Percentiles rank a stretch among this genome's conserved stretches.
Conservation (phyloP, 2,329 filamentous ascomycete genomes). For the Endocalyx cinctus region DNA sequence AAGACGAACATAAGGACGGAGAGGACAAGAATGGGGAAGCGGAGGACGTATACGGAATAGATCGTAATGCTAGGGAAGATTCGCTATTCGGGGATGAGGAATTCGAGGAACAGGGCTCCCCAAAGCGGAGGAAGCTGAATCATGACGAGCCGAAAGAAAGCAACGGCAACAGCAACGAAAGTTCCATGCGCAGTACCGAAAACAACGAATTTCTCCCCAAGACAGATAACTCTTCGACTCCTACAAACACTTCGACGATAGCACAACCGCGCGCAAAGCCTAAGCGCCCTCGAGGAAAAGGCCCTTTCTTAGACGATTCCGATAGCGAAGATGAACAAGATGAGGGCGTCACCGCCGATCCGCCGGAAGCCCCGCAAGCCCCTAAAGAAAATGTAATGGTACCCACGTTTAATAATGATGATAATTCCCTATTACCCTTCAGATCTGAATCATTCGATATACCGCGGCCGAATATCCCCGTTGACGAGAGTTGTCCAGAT, state of each 20-base stretch:
- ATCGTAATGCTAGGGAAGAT: constrained; percentile 16
- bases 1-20: too few relatives aligned
- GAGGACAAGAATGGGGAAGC: too few relatives aligned
- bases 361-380: too few relatives aligned
- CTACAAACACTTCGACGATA: constrained; percentile 1
- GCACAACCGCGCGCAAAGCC: constrained; percentile 8
- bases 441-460: too few relatives aligned
- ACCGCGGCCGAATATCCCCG: constrained; percentile 15
- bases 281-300: constrained; percentile 30
- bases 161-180: constrained; percentile 1
- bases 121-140: constrained; percentile 40
- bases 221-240: too few relatives aligned
- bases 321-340: constrained; percentile 45
- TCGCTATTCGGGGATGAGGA: constrained; percentile 19
- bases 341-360: constrained; percentile 6
- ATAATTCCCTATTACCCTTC: too few relatives aligned
- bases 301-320: constrained; percentile 69
- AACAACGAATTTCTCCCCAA: too few relatives aligned
- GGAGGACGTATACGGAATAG: constrained; percentile 31
- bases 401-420: too few relatives aligned
- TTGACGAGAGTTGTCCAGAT: constrained; percentile 22
- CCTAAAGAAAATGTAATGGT: too few relatives aligned
- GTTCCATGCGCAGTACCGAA: too few relatives aligned
- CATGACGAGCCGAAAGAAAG: constrained; percentile 9
- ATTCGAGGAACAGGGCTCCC: constrained; percentile 20